phyloP scores from a whole-genome alignment of 495 filamentous ascomycete genomes.

The Haplographium delicatum region DNA sequence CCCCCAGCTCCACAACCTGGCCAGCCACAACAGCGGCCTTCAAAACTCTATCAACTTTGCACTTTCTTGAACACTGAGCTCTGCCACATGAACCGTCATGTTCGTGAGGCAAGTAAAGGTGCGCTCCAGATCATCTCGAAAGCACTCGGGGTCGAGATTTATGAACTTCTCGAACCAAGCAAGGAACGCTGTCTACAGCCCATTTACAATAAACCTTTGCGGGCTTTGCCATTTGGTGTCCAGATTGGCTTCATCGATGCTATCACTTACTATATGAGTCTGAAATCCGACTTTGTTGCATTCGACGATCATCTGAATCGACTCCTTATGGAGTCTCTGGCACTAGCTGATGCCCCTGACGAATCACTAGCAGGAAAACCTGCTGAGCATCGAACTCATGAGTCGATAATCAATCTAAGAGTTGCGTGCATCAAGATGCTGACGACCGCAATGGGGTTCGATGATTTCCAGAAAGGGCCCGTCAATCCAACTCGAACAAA shows the following conservation, averaged over 20 bases:
- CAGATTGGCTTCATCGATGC: constrained; percentile 99
- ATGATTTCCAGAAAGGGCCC: constrained; percentile 69
- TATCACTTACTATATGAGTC: constrained; percentile 83
- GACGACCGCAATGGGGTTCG: constrained; percentile 86
- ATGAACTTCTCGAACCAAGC: constrained; percentile 79
- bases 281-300: constrained; percentile 78
- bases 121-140: constrained; percentile 77
- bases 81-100: constrained; percentile 89
- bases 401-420: constrained; percentile 84
- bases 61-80: constrained; percentile 80
- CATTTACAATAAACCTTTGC: constrained; percentile 90
- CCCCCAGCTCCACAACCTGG: constrained; percentile 29
- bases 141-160: constrained; percentile 67
- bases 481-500: constrained; percentile 71
- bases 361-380: constrained; percentile 80
- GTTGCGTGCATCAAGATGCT: constrained; percentile 91
- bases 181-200: constrained; percentile 79
- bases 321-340: constrained; percentile 85
- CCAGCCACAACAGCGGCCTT: constrained; percentile 32
- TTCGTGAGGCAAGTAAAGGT: constrained; percentile 76
- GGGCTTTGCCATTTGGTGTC: constrained; percentile 82
- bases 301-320: constrained; percentile 90
- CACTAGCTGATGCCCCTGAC: constrained; percentile 88
- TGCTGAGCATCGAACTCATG: constrained; percentile 81
- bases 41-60: constrained; percentile 66